Evolutionary conservation across 352 stramenopile species (phyloP), one percentile per base, ranked within the genome.

Genomic region (Phytopythium sindhum): DNA sequence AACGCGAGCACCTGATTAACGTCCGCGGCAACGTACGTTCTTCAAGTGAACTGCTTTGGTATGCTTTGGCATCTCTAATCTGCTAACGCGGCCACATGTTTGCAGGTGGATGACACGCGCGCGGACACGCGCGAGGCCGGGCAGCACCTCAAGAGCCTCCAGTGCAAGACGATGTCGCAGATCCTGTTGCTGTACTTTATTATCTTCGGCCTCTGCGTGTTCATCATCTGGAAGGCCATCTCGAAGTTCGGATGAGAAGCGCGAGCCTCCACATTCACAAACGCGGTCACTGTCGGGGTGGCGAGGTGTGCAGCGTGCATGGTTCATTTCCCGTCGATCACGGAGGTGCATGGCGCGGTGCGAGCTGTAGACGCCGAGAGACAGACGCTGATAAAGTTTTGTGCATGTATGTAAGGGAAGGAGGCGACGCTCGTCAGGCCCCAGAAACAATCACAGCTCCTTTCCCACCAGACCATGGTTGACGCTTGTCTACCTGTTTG

Each of bases 121-220:
- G 82, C 86, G 59, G 84, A 95, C 55, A 84, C 86, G 45, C 67
- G 77, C 57, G 84, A 95, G 54, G 86, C 86, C 4, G 73, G 69
- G 15, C 45, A 78, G 52, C 80, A 95, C 70, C 63, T 95, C 33
- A 80, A 76, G 57, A 95, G 86, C 55, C 82, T 93, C 60, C 88
- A 89, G 72, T 89, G 82, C 65, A 95, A 95, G 76, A 82, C 82
- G 68, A 72, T 81, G 26, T 81, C 74, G 56, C 81, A 92, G 70
- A 90, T 95, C 68, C 17, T 89, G 44, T 68, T 84, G 48, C 69
- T 95, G 23, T 95, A 92, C 72, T 71, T 90, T 66, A 78, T 95
- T 64, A 90, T 95, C 61, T 68, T 91, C 47, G 82, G 79, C 1
- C 75, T 95, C 51, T 63, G 73, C 39, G 74, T 88, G 12, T 67